Base-by-base conservation (phyloP, 2,329 filamentous ascomycete genomes). In the Botrytis porri region DNA sequence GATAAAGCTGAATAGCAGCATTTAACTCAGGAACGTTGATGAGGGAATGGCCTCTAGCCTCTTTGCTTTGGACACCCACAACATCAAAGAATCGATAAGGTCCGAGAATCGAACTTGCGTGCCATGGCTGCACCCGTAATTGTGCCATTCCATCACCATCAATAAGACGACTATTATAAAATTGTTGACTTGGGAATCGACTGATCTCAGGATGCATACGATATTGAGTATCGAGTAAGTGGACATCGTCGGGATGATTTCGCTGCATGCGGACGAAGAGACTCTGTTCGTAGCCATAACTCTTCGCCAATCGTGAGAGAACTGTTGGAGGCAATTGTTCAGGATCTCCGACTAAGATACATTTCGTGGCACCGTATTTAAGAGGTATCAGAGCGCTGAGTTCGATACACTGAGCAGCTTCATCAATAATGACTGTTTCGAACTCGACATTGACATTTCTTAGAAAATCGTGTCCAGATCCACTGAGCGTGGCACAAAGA, bases 161-260 rank as follows among this genome's bases (percentile, higher is more conserved):
- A 76, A 95, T 85, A 18, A 99, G 88, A 75, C 90, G 89, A 41
- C 93, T 90, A 80, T 98, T 94, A 83, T 99, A 99, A 83, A 99
- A 99, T 69, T 95, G 92, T 77, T 88, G 85, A 81, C 94, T 97
- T 1, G 97, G 96, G 82, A 98, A 99, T 70, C 86, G 82, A 82
- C 94, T 97, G 81, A 99, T 99, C 77, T 96, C 93, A 0, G 97
- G 96, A 83, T 99, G 96, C 97, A 99, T 99, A 83, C 96, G 96
- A 81, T 99, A 99, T 81, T 99, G 96, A 72, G 92, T 96, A 80
- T 98, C 95, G n/a, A 99, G 89, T 39, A 99, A 86, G 84, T 99
- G 95, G 25, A 99, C 90, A 76, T 97, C 92, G 45, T 92, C 86
- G 0, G 94, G 93, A 78, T 95, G 91, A 76, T 98, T 98, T 79